Conservation (phyloP, 2,329 filamentous ascomycete genomes). For the Exophiala mesophila region DNA sequence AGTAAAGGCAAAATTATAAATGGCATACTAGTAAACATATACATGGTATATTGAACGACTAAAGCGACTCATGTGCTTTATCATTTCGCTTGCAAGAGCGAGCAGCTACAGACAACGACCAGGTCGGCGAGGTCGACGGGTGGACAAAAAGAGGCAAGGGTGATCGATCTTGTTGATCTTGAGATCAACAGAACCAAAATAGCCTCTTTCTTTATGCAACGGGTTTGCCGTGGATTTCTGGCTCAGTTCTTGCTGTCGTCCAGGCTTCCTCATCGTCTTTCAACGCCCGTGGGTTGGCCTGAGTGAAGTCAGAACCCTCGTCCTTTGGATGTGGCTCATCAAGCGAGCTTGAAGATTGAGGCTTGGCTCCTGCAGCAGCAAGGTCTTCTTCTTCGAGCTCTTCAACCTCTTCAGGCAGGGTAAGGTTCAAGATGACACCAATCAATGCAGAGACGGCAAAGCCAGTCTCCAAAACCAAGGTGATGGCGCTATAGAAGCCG, state of each 20-base stretch:
- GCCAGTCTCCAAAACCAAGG: slow-evolving; percentile 63
- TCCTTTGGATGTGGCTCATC: neutral
- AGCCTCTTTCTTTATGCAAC: too few relatives aligned
- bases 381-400: slow-evolving; percentile 44
- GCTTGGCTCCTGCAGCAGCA: neutral
- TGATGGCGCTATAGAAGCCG: slow-evolving; percentile 47
- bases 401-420: slow-evolving; percentile 72
- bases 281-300: neutral
- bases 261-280: neutral
- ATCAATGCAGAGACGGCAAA: slow-evolving; percentile 64
- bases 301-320: neutral
- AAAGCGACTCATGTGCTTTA: too few relatives aligned
- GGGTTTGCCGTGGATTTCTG: too few relatives aligned
- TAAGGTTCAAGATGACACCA: slow-evolving; percentile 67
- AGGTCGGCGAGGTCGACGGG: too few relatives aligned
- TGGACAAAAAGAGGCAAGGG: too few relatives aligned
- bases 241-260: neutral
- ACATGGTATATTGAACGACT: too few relatives aligned
- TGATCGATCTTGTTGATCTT: too few relatives aligned
- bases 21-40: too few relatives aligned
- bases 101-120: too few relatives aligned
- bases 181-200: too few relatives aligned
- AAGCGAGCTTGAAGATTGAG: neutral
- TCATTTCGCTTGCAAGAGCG: too few relatives aligned
- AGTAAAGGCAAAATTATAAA: too few relatives aligned